These are phyloP conservation scores for Dothistroma septosporum DNA, from an alignment of 2,329 filamentous ascomycete genomes.

Conservation along the genomic window DNA sequence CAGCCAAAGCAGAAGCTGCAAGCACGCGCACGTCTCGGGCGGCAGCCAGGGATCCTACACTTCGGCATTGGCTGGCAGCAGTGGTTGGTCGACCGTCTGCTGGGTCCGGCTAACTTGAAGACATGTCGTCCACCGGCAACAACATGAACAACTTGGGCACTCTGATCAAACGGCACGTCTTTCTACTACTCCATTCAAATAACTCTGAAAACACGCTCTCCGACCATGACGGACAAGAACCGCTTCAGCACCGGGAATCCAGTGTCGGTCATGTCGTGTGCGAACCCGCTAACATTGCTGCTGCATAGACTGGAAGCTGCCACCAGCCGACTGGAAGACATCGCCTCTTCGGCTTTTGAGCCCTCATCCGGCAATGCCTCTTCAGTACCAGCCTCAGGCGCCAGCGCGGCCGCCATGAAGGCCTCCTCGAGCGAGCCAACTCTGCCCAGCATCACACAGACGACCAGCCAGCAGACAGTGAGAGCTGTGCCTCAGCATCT, in stretches of 20 bases:
- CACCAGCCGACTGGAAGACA: constrained; percentile 92
- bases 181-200: constrained; percentile 3
- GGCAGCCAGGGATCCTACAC: no score
- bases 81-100: background rate
- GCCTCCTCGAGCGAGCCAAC: constrained; percentile 35
- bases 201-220: constrained; percentile 2
- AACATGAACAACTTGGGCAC: constrained; percentile 92
- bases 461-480: constrained; percentile 28
- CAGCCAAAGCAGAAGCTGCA: background rate
- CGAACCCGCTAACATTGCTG: constrained; percentile 48
- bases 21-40: background rate
- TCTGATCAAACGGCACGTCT: constrained; percentile 82
- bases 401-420: constrained; percentile 13
- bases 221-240: constrained; percentile 13
- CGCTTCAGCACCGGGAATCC: constrained; percentile 17
- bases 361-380: constrained; percentile 17
- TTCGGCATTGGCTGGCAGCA: background rate
- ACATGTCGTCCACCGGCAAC: background rate
- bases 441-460: constrained; percentile 21
- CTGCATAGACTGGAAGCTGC: constrained; percentile 84
- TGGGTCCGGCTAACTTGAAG: constrained; percentile 8
- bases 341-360: constrained; percentile 71
- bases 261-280: constrained; percentile 17
- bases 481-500: constrained; percentile 46
- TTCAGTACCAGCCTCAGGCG: constrained; percentile 16